Conservation (phyloP, 2,329 filamentous ascomycete genomes). For the Leptodontidium sp. region DNA sequence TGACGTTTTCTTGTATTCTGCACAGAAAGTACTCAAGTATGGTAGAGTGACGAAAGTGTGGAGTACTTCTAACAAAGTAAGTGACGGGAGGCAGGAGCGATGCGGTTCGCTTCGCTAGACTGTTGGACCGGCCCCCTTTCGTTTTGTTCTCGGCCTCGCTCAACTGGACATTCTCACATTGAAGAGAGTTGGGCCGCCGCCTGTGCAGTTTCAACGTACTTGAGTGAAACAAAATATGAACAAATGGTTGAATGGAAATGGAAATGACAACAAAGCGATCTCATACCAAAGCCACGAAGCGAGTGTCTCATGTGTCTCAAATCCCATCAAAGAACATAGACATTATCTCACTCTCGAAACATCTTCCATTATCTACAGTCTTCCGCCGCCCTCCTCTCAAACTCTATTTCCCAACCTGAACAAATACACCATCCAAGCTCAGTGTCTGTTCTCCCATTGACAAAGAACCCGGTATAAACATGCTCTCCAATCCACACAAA, state of each 20-base stretch:
- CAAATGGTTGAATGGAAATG: neutral
- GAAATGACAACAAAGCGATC: neutral
- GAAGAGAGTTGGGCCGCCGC: neutral
- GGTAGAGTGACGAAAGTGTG: constrained; percentile 6
- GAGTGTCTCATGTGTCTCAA: neutral
- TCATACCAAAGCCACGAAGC: neutral
- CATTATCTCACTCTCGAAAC: neutral
- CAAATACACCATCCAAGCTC: neutral
- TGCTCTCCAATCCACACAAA: neutral
- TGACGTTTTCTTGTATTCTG: neutral
- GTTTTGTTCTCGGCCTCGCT: neutral
- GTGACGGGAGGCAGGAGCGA: neutral
- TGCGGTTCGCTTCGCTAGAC: neutral
- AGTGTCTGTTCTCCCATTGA: neutral
- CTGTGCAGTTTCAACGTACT: no score
- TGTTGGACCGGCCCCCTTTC: neutral
- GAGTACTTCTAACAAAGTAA: neutral
- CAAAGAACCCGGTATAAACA: neutral
- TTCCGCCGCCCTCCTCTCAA: neutral
- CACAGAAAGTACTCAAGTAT: neutral
- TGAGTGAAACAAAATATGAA: no score
- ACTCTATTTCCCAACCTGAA: neutral
- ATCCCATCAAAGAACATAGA: neutral
- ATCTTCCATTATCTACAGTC: neutral
- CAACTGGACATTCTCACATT: neutral